Conservation (phyloP, 2,329 filamentous ascomycete species). For the Plenodomus lindquistii region DNA sequence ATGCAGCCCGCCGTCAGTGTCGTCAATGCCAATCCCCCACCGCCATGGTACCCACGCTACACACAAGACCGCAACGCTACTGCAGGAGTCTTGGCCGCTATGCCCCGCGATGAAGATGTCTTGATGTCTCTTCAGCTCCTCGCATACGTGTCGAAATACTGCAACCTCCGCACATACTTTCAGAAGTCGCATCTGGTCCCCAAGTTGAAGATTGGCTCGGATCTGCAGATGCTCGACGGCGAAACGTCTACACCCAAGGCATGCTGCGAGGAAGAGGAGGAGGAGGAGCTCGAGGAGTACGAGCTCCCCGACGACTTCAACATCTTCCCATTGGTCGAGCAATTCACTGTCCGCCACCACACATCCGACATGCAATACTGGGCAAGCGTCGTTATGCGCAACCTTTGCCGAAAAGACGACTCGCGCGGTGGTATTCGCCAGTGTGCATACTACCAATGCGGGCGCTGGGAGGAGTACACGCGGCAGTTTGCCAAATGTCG, state of each 20-base stretch:
- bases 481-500: constrained; percentile 98
- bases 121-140: constrained; percentile 96
- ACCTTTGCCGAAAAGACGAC: constrained; percentile 97
- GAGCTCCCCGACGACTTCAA: constrained; percentile 93
- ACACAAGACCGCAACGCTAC: constrained; percentile 73
- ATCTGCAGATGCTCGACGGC: constrained; percentile 78
- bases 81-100: constrained; percentile 76
- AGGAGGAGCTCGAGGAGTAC: constrained; percentile 82
- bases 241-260: constrained; percentile 51
- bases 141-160: constrained; percentile 98
- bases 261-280: constrained; percentile 53
- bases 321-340: constrained; percentile 97
- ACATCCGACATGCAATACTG: constrained; percentile 99
- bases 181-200: constrained; percentile 94
- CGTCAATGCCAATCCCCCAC: constrained; percentile 74
- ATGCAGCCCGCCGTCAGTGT: constrained; percentile 69
- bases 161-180: constrained; percentile 92
- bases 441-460: constrained; percentile 97
- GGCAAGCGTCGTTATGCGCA: constrained; percentile 98
- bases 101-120: constrained; percentile 96
- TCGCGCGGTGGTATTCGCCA: constrained; percentile 91
- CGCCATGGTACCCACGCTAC: constrained; percentile 77
- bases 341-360: constrained; percentile 95
- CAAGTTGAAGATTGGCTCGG: constrained; percentile 83
- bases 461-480: constrained; percentile 97